phyloP scores from a whole-genome alignment of 2,329 filamentous ascomycete genomes.

The Aspergillus sp. region DNA sequence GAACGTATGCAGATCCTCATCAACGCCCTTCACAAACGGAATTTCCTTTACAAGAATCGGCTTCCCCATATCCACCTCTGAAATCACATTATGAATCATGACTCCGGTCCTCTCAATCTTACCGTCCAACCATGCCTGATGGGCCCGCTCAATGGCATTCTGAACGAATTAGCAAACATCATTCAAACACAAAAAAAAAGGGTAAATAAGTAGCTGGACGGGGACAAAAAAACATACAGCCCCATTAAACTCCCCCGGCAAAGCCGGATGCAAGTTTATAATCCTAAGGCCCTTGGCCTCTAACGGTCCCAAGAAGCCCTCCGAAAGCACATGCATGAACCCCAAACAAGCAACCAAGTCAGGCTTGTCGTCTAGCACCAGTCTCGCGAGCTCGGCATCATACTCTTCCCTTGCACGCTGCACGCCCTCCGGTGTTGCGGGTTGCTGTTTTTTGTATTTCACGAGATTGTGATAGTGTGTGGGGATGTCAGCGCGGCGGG shows the following conservation, averaged over 20 bases:
- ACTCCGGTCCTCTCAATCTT: conserved; percentile 71
- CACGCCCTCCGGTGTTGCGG: conserved; percentile 52
- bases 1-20: conserved; percentile 65
- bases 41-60: conserved; percentile 72
- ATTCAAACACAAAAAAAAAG: not conserved
- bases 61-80: conserved; percentile 75
- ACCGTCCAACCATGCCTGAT: conserved; percentile 68
- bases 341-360: conserved; percentile 79
- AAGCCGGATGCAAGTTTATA: conserved; percentile 79
- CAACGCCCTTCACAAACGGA: conserved; percentile 57
- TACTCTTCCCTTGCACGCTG: conserved; percentile 63
- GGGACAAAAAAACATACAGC: conserved; percentile 42
- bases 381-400: conserved; percentile 70
- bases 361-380: conserved; percentile 65
- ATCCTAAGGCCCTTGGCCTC: conserved; percentile 62
- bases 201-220: not conserved
- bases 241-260: conserved; percentile 75
- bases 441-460: conserved; percentile 69
- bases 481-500: conserved; percentile 62
- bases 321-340: conserved; percentile 81
- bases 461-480: conserved; percentile 81
- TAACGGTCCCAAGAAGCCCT: conserved; percentile 68
- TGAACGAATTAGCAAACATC: conserved; percentile 13
- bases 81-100: conserved; percentile 85
- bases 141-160: conserved; percentile 75